Evolutionary conservation across 2,329 filamentous ascomycete genomes (phyloP).

Genomic region (Pestalotiopsis fici): DNA sequence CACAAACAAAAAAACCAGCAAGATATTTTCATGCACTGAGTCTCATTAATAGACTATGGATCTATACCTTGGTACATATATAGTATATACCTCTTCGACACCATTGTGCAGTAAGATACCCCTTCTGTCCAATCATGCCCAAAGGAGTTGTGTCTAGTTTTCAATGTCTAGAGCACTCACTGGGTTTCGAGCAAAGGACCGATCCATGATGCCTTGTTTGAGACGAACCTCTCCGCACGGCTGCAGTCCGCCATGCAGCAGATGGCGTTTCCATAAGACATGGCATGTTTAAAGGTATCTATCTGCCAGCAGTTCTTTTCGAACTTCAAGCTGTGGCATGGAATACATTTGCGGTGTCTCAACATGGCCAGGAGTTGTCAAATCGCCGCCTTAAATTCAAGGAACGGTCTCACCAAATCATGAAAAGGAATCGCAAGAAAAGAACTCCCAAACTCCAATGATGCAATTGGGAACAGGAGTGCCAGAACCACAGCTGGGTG

Average conservation of each 20-base stretch:
- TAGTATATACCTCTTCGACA: not conserved
- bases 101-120: not conserved
- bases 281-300: not conserved
- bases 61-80: not conserved
- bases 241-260: not conserved
- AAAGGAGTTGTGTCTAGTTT: not conserved
- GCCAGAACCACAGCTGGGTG: not conserved
- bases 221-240: too few species aligned
- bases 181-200: not conserved
- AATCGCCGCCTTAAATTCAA: too few species aligned
- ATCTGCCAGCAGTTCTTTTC: not conserved
- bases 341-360: too few species aligned
- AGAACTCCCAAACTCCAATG: not conserved
- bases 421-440: not conserved
- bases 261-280: not conserved
- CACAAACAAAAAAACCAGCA: not conserved
- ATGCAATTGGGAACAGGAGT: not conserved
- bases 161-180: not conserved
- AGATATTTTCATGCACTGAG: not conserved
- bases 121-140: not conserved
- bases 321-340: too few species aligned
- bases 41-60: not conserved
- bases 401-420: not conserved
- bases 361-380: not conserved
- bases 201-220: not conserved